Evolutionary conservation across 2,329 filamentous ascomycete species (phyloP), one percentile per base, ranked within the genome.

Genomic region (Claviceps sp.): DNA sequence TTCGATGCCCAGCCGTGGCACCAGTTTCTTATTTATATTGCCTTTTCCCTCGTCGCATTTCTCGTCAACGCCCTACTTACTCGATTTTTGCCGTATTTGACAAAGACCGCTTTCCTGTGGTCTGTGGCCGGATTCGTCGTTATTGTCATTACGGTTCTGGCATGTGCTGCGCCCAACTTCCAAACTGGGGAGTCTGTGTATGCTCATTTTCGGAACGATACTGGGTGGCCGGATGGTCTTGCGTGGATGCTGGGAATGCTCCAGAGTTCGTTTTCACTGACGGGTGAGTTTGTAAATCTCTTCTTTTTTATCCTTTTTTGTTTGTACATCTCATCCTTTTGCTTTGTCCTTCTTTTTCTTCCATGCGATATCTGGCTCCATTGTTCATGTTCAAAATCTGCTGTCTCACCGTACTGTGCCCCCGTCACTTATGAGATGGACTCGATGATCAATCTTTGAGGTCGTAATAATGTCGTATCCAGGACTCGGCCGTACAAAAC

Each of bases 11-110:
- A 83, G 60, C 61, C 77, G 3, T 88, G 84, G 81, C 84, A 89
- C 59, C 81, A 86, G 57, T 88, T 88, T 64, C 68, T 87, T 26
- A 82, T 88, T 47, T 88, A 87, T 64, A 73, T 85, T 46, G 82
- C 65, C 6, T 83, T 81, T 61, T 82, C 79, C 5, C 53, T 81
- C 20, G 65, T 77, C 16, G 80, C 80, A 2, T 78, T 87, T 54
- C 52, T 77, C 47, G 69, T 87, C 64, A 88, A 88, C 56, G 77
- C 79, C 1, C 84, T 87, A 57, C 70, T 76, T 16, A 66, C 62
- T 1, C 57, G 61, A 2, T 60, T 81, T 3, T 70, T 89, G 3
- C 84, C 84, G 0, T 72, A 75, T 14, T 71, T 88, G 57, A 88
- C 82, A 61, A 81, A 85, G 61, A 73, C 74, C 18, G 84, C 84